phyloP scores from a whole-genome alignment of 164 flowering plant genomes.

The Stephania yunnanensis region DNA sequence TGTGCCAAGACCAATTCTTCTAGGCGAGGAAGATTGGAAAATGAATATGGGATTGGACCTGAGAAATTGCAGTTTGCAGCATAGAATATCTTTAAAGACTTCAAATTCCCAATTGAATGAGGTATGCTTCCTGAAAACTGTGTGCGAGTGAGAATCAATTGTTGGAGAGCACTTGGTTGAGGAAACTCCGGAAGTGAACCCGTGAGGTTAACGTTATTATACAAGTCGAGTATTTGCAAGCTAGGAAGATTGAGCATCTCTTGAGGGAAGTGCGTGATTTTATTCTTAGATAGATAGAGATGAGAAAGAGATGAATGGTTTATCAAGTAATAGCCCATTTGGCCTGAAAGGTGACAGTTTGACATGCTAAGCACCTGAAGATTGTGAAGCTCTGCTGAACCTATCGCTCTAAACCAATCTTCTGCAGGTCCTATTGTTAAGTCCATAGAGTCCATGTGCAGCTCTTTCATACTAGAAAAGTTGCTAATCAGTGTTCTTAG shows the following conservation, averaged over 20 bases:
- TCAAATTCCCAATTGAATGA: too few relatives aligned
- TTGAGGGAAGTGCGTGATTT: constrained; percentile 25
- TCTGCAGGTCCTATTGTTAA: constrained; percentile 19
- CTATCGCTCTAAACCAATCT: constrained; percentile 26
- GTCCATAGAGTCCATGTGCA: constrained; percentile 29
- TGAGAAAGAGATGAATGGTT: constrained; percentile 15
- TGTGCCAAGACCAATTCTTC: too few relatives aligned
- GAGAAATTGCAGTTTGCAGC: too few relatives aligned
- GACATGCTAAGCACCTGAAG: constrained; percentile 26
- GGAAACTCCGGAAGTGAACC: constrained; percentile 31
- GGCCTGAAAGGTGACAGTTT: constrained; percentile 25
- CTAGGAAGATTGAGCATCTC: constrained; percentile 20
- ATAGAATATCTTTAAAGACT: too few relatives aligned
- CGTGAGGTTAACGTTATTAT: constrained; percentile 15
- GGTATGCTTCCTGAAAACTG: too few relatives aligned
- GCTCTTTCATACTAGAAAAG: constrained; percentile 20
- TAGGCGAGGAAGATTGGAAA: too few relatives aligned
- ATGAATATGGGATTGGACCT: too few relatives aligned
- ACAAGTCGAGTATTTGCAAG: constrained; percentile 21
- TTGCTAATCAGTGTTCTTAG: constrained; percentile 18
- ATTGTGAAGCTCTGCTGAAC: constrained; percentile 23
- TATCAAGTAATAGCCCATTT: constrained; percentile 11
- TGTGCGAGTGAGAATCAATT: constrained; percentile 21
- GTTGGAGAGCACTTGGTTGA: constrained; percentile 17
- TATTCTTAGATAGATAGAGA: constrained; percentile 19